phyloP scores from a whole-genome alignment of 352 stramenopile genomes.

The Pythium aphanidermatum region DNA sequence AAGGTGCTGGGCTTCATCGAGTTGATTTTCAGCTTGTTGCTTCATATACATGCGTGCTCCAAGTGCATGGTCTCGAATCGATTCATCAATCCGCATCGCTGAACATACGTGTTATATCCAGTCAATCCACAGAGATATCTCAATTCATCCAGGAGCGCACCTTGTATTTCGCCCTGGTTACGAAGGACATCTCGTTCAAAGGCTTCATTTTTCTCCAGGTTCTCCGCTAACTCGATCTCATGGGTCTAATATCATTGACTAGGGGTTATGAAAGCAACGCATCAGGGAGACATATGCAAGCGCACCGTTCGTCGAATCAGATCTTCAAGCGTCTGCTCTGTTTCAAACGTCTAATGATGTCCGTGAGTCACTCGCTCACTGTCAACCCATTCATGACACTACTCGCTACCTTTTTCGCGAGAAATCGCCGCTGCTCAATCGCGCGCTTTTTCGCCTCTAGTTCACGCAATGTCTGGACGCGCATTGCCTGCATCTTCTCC shows the following conservation, averaged over 20 bases:
- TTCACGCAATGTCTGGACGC: conserved; percentile 45
- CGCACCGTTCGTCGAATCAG: conserved; percentile 65
- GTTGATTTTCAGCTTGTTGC: conserved; percentile 37
- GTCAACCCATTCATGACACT: too few relatives aligned
- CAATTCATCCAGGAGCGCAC: conserved; percentile 17
- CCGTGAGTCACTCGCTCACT: background rate
- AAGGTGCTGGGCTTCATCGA: conserved; percentile 26
- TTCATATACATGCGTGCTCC: conserved; percentile 51
- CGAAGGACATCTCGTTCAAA: conserved; percentile 59
- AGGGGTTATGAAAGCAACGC: too few relatives aligned
- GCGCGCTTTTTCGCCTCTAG: conserved; percentile 70
- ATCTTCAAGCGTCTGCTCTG: conserved; percentile 61
- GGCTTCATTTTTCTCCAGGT: conserved; percentile 69
- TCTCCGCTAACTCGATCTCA: conserved; percentile 67
- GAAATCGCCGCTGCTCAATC: conserved; percentile 56
- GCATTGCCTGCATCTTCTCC: conserved; percentile 44
- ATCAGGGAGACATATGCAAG: background rate
- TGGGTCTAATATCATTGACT: conserved; percentile 33
- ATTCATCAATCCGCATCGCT: conserved; percentile 54
- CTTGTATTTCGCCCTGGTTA: conserved; percentile 41
- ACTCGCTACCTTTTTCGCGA: conserved; percentile 80
- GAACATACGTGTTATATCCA: too few relatives aligned
- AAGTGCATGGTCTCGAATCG: conserved; percentile 53
- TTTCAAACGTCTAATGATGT: conserved; percentile 62
- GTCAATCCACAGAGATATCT: too few relatives aligned